Conservation (phyloP, 306 rosid species). For the Vicia faba region DNA sequence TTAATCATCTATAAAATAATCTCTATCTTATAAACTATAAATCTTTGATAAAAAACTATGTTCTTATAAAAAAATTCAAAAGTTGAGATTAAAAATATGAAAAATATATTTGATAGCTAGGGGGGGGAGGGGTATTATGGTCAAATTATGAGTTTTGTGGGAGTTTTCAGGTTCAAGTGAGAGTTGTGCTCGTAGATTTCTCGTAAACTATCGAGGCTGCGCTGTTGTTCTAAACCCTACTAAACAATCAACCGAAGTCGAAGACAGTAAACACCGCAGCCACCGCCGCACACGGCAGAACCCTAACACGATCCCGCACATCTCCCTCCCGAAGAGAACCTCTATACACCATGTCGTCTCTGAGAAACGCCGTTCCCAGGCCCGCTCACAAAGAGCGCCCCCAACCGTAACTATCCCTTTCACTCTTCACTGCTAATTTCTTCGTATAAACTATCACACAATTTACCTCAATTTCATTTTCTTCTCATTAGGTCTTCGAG, state of each 20-base stretch:
- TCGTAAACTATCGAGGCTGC: too few species aligned
- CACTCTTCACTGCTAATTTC: background rate
- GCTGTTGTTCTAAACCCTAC: background rate
- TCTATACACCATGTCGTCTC: slow-evolving; percentile 61
- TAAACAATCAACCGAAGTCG: background rate
- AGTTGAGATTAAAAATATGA: too few species aligned
- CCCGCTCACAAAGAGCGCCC: slow-evolving; percentile 83
- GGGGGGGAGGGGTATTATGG: too few species aligned
- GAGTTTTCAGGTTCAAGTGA: too few species aligned
- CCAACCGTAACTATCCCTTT: slow-evolving; percentile 64
- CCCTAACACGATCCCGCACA: background rate
- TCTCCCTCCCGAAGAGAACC: background rate
- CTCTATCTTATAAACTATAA: too few species aligned
- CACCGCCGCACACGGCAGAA: background rate
- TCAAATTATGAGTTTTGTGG: too few species aligned
- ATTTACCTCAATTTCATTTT: slow-evolving; percentile 4
- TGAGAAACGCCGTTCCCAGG: slow-evolving; percentile 66
- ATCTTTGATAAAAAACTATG: too few species aligned
- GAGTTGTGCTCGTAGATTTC: too few species aligned
- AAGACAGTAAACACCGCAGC: background rate
- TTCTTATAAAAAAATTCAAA: too few species aligned
- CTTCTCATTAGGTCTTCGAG: slow-evolving; percentile 52
- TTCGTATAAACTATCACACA: background rate
- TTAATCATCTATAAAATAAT: too few species aligned
- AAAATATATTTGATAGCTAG: too few species aligned